Evolutionary conservation across 768 basidiomycete genomes (phyloP).

Genomic region (Podaxis sp.): DNA sequence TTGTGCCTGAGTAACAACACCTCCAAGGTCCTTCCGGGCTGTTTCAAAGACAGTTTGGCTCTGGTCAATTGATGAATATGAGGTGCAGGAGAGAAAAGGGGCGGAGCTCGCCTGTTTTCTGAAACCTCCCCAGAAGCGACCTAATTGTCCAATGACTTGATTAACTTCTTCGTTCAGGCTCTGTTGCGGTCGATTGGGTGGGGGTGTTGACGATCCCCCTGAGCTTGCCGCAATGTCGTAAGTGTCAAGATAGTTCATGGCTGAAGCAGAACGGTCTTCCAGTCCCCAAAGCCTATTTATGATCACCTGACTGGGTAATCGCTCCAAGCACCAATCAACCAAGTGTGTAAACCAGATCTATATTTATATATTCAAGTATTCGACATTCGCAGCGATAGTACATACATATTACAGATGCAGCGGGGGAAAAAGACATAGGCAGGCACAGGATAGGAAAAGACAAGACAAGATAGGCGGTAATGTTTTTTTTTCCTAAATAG

Average conservation of each 20-base stretch:
- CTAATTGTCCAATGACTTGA: constrained; percentile 86
- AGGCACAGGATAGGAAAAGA: background rate
- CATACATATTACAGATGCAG: background rate
- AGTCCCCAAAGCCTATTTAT: background rate
- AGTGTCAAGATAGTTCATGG: constrained; percentile 77
- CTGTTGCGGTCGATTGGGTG: constrained; percentile 27
- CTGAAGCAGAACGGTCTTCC: constrained; percentile 11
- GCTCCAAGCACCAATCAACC: background rate
- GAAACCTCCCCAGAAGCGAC: constrained; percentile 89
- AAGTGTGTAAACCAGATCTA: background rate
- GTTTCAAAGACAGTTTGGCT: constrained; percentile 67
- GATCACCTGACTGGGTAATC: constrained; percentile 11
- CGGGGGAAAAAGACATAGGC: background rate
- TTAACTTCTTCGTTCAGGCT: constrained; percentile 84
- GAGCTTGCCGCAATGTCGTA: constrained; percentile 55
- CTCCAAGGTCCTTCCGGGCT: constrained; percentile 71
- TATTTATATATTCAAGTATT: background rate
- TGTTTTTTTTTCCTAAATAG: background rate
- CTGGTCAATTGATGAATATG: constrained; percentile 33
- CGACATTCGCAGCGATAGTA: background rate
- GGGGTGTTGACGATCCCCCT: constrained; percentile 40
- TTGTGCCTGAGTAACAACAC: constrained; percentile 79
- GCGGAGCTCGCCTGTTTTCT: constrained; percentile 70
- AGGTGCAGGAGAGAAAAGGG: background rate
- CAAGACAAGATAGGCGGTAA: background rate